A percentile compares a stretch with the other conserved stretches of the same genome.
Conservation (phyloP, 2,329 filamentous ascomycete genomes). For the Fusarium nelsonii region DNA sequence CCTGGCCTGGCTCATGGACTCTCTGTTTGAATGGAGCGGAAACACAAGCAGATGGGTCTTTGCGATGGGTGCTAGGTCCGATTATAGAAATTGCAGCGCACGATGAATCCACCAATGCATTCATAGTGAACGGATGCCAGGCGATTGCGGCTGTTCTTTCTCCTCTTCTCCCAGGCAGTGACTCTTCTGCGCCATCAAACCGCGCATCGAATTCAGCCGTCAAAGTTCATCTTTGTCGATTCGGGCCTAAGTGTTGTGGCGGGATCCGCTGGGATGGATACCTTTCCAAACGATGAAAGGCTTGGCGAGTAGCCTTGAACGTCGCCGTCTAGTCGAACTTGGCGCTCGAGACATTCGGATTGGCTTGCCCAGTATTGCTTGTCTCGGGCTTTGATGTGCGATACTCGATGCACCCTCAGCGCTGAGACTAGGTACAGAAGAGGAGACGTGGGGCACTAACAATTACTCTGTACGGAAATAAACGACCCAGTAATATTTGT, state of each 20-base stretch:
- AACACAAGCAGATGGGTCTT: constrained; percentile 9
- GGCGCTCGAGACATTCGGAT: background rate
- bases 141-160: constrained; percentile 3
- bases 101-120: constrained; percentile 3
- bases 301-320: constrained; percentile 33
- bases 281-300: constrained; percentile 27
- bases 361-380: constrained; percentile 9
- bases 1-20: constrained; percentile 7
- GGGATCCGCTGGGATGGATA: constrained; percentile 37
- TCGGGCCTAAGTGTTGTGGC: constrained; percentile 42
- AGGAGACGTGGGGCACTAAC: constrained; percentile 29
- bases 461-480: constrained; percentile 24
- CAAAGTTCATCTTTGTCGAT: constrained; percentile 32
- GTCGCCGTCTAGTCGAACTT: constrained; percentile 11
- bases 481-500: constrained; percentile 30
- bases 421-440: constrained; percentile 20
- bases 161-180: constrained; percentile 15
- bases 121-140: constrained; percentile 1
- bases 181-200: constrained; percentile 28
- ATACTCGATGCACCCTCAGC: constrained; percentile 25
- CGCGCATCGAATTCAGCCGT: constrained; percentile 28
- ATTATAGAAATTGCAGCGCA: constrained; percentile 21
- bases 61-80: constrained; percentile 8
- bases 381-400: constrained; percentile 38
- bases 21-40: constrained; percentile 9